A percentile compares a stretch with the other conserved stretches of the same genome.
phyloP scores from a whole-genome alignment of 306 rosid genomes.

The Lathyrus tuberosus region DNA sequence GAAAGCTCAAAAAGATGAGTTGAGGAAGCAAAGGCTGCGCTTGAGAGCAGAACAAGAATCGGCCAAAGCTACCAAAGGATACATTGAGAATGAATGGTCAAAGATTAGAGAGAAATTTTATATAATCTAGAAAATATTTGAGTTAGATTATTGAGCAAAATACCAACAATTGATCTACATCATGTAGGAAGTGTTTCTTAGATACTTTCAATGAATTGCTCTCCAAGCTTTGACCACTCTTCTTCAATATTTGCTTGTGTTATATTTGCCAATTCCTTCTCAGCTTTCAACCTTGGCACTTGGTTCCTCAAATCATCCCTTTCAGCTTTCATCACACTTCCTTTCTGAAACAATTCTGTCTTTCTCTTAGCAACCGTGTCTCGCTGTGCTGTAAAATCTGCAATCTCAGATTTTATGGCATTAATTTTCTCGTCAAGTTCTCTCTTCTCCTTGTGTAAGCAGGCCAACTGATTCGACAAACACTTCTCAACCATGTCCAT shows the following conservation, averaged over 20 bases:
- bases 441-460: conserved; percentile 34
- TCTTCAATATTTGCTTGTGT: conserved; percentile 33
- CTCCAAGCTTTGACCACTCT: conserved; percentile 33
- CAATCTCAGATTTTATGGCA: conserved; percentile 34
- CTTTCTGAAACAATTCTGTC: conserved; percentile 19
- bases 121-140: background rate
- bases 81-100: conserved; percentile 29
- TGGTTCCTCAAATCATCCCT: conserved; percentile 34
- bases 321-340: conserved; percentile 16
- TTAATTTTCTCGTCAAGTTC: conserved; percentile 38
- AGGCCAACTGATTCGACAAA: conserved; percentile 1
- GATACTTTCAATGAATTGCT: conserved; percentile 12
- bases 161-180: background rate
- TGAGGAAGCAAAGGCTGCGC: conserved; percentile 10
- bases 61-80: conserved; percentile 30
- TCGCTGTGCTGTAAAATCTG: conserved; percentile 2
- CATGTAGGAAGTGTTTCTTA: background rate
- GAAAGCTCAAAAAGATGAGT: conserved; percentile 34
- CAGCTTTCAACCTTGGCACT: conserved; percentile 32
- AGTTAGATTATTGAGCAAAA: conserved; percentile 5
- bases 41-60: conserved; percentile 20
- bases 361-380: conserved; percentile 31
- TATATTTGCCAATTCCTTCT: conserved; percentile 33
- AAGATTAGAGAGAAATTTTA: conserved; percentile 26
- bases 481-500: conserved; percentile 12